Conservation (phyloP, 2,329 filamentous ascomycete genomes). For the Ampelomyces quisqualis region DNA sequence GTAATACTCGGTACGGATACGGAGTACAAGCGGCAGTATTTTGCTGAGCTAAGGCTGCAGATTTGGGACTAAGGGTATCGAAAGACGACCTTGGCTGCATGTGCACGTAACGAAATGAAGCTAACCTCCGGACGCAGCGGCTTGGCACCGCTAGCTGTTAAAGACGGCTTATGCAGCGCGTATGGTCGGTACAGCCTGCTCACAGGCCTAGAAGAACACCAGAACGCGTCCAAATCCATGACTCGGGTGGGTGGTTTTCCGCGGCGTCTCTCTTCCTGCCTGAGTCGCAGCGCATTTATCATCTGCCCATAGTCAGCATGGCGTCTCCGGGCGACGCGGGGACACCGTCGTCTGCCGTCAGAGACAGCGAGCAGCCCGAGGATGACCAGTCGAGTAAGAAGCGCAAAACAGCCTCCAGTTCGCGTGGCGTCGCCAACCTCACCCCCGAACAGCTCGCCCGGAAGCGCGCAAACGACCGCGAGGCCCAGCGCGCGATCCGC, state of each 20-base stretch:
- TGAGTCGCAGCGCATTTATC: conserved; percentile 14
- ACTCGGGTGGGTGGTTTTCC: conserved; percentile 49
- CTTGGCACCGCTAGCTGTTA: too few species aligned
- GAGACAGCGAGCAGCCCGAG: conserved; percentile 15
- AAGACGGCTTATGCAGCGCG: too few species aligned
- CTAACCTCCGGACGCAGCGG: too few species aligned
- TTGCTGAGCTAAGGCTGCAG: too few species aligned
- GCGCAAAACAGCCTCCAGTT: conserved; percentile 44
- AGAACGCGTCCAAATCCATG: too few species aligned
- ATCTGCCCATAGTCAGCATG: conserved; percentile 19
- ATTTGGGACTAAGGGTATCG: too few species aligned
- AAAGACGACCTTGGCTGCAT: too few species aligned
- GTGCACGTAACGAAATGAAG: too few species aligned
- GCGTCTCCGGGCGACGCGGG: conserved; percentile 25
- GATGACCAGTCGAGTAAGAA: conserved; percentile 32
- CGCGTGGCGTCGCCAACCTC: conserved; percentile 80
- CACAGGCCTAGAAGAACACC: too few species aligned
- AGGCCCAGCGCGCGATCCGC: conserved; percentile 81
- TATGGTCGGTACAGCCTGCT: too few species aligned
- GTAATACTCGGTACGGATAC: too few species aligned
- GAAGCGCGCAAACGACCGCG: conserved; percentile 87
- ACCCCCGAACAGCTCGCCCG: conserved; percentile 85
- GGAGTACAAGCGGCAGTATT: too few species aligned
- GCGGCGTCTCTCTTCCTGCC: conserved; percentile 35
- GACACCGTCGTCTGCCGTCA: conserved; percentile 18